These are phyloP conservation scores for Penicillium salamii DNA, from an alignment of 495 filamentous ascomycete species.

Conservation along the genomic window DNA sequence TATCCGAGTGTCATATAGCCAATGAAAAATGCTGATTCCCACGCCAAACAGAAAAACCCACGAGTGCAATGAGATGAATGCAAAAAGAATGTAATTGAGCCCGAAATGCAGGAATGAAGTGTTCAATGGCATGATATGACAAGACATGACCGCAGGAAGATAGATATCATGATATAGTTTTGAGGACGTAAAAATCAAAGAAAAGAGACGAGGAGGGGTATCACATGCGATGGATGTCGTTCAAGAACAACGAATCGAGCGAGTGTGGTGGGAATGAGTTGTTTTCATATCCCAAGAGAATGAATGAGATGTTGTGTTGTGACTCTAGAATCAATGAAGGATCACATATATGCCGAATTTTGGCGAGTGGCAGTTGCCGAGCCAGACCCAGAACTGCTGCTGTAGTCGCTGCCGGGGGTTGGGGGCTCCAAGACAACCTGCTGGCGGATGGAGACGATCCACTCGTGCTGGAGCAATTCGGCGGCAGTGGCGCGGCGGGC, in stretches of 20 bases:
- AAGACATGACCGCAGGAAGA: not conserved
- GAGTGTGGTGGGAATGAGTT: slow-evolving; percentile 10
- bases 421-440: slow-evolving; percentile 56
- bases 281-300: not conserved
- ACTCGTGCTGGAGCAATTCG: slow-evolving; percentile 92
- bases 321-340: not conserved
- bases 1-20: slow-evolving; percentile 1
- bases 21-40: not conserved
- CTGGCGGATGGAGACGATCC: slow-evolving; percentile 72
- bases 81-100: not conserved
- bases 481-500: slow-evolving; percentile 74
- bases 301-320: not conserved
- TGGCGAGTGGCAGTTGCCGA: slow-evolving; percentile 33
- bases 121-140: not conserved
- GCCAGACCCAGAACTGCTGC: slow-evolving; percentile 30
- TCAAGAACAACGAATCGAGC: slow-evolving; percentile 23
- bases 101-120: not conserved
- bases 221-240: slow-evolving; percentile 32
- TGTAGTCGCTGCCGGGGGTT: slow-evolving; percentile 44
- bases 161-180: not conserved
- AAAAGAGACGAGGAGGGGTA: slow-evolving; percentile 20
- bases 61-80: not conserved
- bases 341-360: slow-evolving; percentile 32
- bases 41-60: not conserved
- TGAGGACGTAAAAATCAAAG: slow-evolving; percentile 3